Base-by-base conservation (phyloP, 1,284 basidiomycete genomes). In the Singerocomus rubriflavus region DNA sequence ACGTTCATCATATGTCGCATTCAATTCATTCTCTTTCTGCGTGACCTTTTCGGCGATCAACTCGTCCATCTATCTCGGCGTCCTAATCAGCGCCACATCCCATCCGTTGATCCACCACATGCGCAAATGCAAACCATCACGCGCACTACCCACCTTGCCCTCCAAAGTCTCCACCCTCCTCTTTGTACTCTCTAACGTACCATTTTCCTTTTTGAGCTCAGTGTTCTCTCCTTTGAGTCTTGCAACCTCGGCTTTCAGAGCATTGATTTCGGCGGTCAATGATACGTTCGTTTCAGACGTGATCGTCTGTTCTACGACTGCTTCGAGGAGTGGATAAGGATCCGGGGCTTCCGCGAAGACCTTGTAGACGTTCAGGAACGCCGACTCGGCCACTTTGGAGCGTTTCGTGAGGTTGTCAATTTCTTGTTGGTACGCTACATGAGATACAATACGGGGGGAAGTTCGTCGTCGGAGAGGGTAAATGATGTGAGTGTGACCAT, bases 401-500 rank as follows among this genome's bases (percentile, higher is more conserved):
- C 96, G 85, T 92, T 92, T 91, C 0, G 94, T 98, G 53, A 99
- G 81, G 60, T 76, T 87, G 73, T 99, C 96, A 55, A 99, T 98
- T 72, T 98, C 96, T 7, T 86, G 79, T 71, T 99, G 96, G 73
- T 99, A 98, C 4, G 93, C 93, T 92, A 30, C 41, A 7, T 14
- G 25, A 9, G 11, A 35, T 9, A 26, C 21, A 13, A 17, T 21
- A n/a, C n/a, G n/a, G n/a, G 7, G n/a, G 12, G 27, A 14, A 13
- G 5, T 29, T 26, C 16, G n/a, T 35, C 14, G 31, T 43, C 7
- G 12, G n/a, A 16, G 37, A 17, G 30, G 51, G 10, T 56, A 4
- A 4, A 4, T 4, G 16, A 25, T 2, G 31, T 44, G 36, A 40
- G 31, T n/a, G n/a, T n/a, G n/a, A n/a, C n/a, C n/a, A n/a, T 21